Conservation (phyloP, 2,329 filamentous ascomycete genomes). For the Gaeumannomyces tritici region DNA sequence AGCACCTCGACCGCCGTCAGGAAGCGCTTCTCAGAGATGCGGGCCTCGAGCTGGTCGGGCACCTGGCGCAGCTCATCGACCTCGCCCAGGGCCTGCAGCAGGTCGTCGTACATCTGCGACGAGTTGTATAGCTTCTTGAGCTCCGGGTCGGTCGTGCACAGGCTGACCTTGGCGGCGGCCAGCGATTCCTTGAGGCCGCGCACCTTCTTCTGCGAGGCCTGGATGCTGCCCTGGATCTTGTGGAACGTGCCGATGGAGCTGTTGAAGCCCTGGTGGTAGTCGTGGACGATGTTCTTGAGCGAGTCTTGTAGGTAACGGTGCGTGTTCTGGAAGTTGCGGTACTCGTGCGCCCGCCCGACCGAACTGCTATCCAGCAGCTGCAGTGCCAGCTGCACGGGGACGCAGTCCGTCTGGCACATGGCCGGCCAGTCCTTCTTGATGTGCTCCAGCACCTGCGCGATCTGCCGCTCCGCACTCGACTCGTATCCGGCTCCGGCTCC, state of each 20-base stretch:
- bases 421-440: slow-evolving; percentile 87
- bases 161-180: slow-evolving; percentile 65
- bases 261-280: slow-evolving; percentile 98
- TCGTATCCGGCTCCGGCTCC: slow-evolving; percentile 12
- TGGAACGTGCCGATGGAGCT: slow-evolving; percentile 98
- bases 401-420: slow-evolving; percentile 80
- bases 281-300: slow-evolving; percentile 90
- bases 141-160: slow-evolving; percentile 81
- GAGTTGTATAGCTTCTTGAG: slow-evolving; percentile 80
- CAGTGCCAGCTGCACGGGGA: slow-evolving; percentile 89
- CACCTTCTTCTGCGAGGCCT: slow-evolving; percentile 77
- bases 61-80: slow-evolving; percentile 83
- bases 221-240: slow-evolving; percentile 92
- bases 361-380: slow-evolving; percentile 92
- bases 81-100: slow-evolving; percentile 73
- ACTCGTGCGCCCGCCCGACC: slow-evolving; percentile 81
- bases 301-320: slow-evolving; percentile 86
- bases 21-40: slow-evolving; percentile 94
- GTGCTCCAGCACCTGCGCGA: slow-evolving; percentile 60
- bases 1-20: slow-evolving; percentile 85
- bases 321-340: slow-evolving; percentile 73
- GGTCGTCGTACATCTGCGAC: slow-evolving; percentile 83
- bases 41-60: slow-evolving; percentile 84
- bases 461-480: slow-evolving; percentile 45
- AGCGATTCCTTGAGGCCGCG: slow-evolving; percentile 77